phyloP scores from a whole-genome alignment of 805 yeast genomes.

The Lachancea sp. region DNA sequence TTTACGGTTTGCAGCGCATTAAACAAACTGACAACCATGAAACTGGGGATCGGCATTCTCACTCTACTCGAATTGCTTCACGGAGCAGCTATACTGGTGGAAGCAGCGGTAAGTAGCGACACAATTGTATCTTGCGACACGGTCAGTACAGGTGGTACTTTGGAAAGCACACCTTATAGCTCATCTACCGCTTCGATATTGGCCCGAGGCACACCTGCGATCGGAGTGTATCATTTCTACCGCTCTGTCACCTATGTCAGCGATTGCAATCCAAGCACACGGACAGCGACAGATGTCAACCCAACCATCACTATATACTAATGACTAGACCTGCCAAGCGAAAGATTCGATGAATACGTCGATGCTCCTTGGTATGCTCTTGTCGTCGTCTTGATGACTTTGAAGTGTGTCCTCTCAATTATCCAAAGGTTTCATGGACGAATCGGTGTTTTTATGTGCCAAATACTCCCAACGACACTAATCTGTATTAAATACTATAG shows the following conservation, averaged over 20 bases:
- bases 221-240: conserved; percentile 21
- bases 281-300: conserved; percentile 7
- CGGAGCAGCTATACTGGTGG: background rate
- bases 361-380: too few relatives aligned
- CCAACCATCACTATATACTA: conserved; percentile 6
- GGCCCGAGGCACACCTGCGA: conserved; percentile 14
- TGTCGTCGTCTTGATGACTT: too few relatives aligned
- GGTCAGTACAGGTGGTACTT: conserved; percentile 17
- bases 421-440: too few relatives aligned
- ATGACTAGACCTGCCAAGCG: too few relatives aligned
- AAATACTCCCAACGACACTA: too few relatives aligned
- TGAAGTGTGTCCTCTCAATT: too few relatives aligned
- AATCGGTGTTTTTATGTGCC: too few relatives aligned
- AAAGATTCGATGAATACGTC: too few relatives aligned
- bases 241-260: conserved; percentile 21
- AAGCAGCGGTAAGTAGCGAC: background rate
- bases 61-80: background rate
- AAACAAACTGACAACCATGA: background rate
- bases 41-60: background rate
- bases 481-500: too few relatives aligned
- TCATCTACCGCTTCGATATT: conserved; percentile 14
- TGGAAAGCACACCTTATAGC: conserved; percentile 25
- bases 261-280: conserved; percentile 15
- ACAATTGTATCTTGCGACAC: conserved; percentile 16
- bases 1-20: too few relatives aligned